A percentile compares a stretch with the other conserved stretches of the same genome.
These are phyloP conservation scores for Seiridium unicorne DNA, from an alignment of 2,329 filamentous ascomycete genomes.

Conservation along the genomic window DNA sequence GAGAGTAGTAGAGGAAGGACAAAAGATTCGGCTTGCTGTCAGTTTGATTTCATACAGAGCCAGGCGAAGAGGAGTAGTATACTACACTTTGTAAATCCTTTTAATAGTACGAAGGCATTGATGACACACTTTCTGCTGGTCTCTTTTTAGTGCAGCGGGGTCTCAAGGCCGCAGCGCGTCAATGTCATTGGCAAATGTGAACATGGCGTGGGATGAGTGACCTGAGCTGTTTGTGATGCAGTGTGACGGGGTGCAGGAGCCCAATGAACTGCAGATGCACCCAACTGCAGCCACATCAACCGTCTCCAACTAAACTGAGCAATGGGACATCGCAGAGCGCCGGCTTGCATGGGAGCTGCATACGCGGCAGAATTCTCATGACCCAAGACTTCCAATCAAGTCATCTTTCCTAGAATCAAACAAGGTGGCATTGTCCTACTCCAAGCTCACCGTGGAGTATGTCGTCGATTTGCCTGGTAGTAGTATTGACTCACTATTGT, in stretches of 20 bases:
- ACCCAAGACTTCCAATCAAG: neutral
- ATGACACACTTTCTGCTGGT: neutral
- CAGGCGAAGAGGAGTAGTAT: constrained; percentile 27
- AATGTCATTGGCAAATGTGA: no score
- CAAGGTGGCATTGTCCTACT: no score
- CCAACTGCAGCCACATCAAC: constrained; percentile 3
- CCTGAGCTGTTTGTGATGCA: neutral
- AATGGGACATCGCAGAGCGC: neutral
- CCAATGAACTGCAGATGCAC: constrained; percentile 2
- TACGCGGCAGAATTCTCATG: neutral
- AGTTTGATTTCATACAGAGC: constrained; percentile 22
- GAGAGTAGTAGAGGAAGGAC: constrained; percentile 17
- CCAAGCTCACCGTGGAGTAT: no score
- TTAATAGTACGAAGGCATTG: constrained; percentile 24
- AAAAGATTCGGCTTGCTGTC: constrained; percentile 15
- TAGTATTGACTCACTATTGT: no score
- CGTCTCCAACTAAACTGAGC: neutral
- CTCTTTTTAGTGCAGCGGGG: neutral
- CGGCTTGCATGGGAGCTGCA: constrained; percentile 4
- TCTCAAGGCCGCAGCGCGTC: no score
- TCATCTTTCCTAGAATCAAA: no score
- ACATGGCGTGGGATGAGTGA: neutral
- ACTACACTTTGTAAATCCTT: constrained; percentile 30
- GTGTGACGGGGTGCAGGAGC: constrained; percentile 2
- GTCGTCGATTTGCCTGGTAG: no score